These are phyloP conservation scores for Nannochloropsis gaditana DNA, from an alignment of 108 stramenopile genomes.

Conservation along the genomic window DNA sequence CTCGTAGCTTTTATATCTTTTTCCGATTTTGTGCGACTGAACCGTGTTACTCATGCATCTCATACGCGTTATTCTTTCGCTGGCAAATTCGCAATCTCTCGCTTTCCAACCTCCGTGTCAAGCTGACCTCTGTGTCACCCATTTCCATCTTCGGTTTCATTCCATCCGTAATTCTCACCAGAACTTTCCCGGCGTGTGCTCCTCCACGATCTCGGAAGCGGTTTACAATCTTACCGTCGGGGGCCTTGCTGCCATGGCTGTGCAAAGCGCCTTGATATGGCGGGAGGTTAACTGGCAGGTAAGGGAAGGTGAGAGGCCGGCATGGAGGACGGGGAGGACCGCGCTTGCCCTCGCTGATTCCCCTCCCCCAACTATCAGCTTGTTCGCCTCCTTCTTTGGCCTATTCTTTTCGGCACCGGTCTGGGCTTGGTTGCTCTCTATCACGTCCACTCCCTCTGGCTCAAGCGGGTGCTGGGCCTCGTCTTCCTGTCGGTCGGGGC, in stretches of 20 bases:
- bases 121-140: too few relatives aligned
- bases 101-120: too few relatives aligned
- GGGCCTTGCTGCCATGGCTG: background rate
- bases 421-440: background rate
- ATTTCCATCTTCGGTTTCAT: background rate
- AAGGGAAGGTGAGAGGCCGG: background rate
- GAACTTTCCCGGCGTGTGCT: background rate
- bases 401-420: background rate
- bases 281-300: background rate
- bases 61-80: too few relatives aligned
- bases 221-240: background rate
- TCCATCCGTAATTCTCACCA: background rate
- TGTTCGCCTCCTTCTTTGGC: background rate
- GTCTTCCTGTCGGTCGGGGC: background rate
- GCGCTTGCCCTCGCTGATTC: background rate
- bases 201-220: background rate
- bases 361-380: background rate
- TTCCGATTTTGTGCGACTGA: too few relatives aligned
- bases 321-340: background rate
- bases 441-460: background rate
- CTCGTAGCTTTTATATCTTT: too few relatives aligned
- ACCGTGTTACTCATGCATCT: too few relatives aligned
- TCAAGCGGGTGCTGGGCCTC: background rate
- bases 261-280: constrained; percentile 4
- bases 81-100: too few relatives aligned